Evolutionary conservation across 306 rosid species (phyloP), one percentile per base, ranked within the genome.

Genomic region (Herpetospermum pedunculosum): DNA sequence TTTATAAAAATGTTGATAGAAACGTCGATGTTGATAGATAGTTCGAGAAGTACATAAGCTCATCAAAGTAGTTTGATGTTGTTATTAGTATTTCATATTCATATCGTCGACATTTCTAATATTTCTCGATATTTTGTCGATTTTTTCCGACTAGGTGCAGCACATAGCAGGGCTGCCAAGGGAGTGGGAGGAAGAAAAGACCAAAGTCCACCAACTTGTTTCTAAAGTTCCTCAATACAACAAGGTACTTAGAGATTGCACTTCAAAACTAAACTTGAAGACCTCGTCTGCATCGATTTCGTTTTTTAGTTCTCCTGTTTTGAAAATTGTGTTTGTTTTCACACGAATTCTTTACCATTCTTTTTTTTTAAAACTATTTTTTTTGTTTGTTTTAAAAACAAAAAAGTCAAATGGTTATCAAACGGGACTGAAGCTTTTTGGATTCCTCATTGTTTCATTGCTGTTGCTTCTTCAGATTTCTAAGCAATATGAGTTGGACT

Each of bases 401-500:
- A n/a, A n/a, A n/a, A n/a, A n/a, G n/a, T n/a, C n/a, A n/a, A n/a
- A n/a, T n/a, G n/a, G n/a, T n/a, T n/a, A n/a, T n/a, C n/a, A n/a
- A n/a, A n/a, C n/a, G n/a, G n/a, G n/a, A n/a, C n/a, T n/a, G n/a
- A n/a, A n/a, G n/a, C n/a, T n/a, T n/a, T n/a, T n/a, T n/a, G n/a
- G n/a, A n/a, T n/a, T n/a, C n/a, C n/a, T n/a, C 9, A 64, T 12
- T 13, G 13, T 44, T 29, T 26, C 46, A 44, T 72, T 48, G 19
- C 38, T 55, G 81, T 38, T 69, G n/a, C 4, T 53, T 30, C 25
- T 70, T 75, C 84, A 93, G 97, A 81, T 78, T 80, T 74, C 89
- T 48, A 91, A 90, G 83, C 94, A 86, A 77, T 88, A 85, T 62
- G 98, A 91, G 78, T 81, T 94, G 73, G 97, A 94, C 77, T 94